Base-by-base conservation (phyloP, 208 protist species). In the Kentomonas sorsogonicus region DNA sequence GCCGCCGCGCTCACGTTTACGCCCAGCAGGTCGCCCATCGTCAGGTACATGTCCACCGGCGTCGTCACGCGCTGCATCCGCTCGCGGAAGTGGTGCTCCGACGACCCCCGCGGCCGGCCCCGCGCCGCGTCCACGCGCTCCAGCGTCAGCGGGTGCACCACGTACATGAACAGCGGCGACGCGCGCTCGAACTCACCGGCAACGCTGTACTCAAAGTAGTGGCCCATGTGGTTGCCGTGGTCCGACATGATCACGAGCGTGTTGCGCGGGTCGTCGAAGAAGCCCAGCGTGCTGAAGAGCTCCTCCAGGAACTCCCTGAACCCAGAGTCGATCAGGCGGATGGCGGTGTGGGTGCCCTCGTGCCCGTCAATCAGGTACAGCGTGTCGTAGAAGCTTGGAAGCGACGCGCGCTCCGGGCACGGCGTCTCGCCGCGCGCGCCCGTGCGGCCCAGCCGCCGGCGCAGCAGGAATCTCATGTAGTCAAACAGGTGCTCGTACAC, bases 211-310 rank as follows among this genome's bases (percentile, higher is more conserved):
- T 74, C 77, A 40, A 62, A 73, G 60, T 90, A 86, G 47, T 56
- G 72, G 0, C 83, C 83, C 83, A 90, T 90, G 60, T 86, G 71
- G 53, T 77, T 86, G 2, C 83, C 83, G 47, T 86, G 83, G 46
- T 90, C 78, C 11, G 66, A 52, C 2, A 68, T 38, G 23, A 90
- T 18, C 15, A 90, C 29, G 22, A 90, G 65, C 1, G 68, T 69
- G 61, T 90, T 90, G 3, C 60, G 72, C 15, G 78, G 75, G 50
- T 86, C 61, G 41, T 81, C 73, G 60, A 90, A 90, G 54, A 84
- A 90, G 43, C 40, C 33, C n/a, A n/a, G n/a, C n/a, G n/a, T n/a
- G n/a, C n/a, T n/a, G n/a, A n/a, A n/a, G 16, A 86, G 50, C 18
- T 70, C 47, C 29, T 71, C 53, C 61, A 90, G 65, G 38, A 90